phyloP scores from a whole-genome alignment of 306 rosid species.

The Senna siamea region DNA sequence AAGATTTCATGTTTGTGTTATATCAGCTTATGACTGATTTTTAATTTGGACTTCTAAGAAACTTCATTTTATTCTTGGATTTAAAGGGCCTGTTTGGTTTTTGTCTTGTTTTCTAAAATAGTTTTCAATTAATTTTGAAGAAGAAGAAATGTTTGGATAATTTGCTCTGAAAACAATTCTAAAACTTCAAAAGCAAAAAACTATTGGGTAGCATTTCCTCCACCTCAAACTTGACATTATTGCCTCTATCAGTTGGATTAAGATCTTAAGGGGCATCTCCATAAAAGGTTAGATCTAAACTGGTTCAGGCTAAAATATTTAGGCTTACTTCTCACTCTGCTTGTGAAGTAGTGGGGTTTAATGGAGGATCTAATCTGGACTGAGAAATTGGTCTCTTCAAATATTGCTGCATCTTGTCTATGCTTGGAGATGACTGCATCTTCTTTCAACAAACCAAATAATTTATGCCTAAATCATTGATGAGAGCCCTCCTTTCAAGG shows the following conservation, averaged over 20 bases:
- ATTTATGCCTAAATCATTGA: not conserved
- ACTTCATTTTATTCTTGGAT: not conserved
- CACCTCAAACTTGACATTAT: not conserved
- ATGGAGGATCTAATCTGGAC: not conserved
- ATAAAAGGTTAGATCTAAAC: not conserved
- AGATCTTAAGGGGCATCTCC: not conserved
- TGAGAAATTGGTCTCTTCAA: not conserved
- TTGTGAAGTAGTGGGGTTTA: not conserved
- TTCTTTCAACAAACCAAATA: not conserved
- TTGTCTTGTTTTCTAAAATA: too few species aligned
- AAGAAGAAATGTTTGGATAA: not conserved
- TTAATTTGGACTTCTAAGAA: not conserved
- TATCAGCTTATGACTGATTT: not conserved
- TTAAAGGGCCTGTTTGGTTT: not conserved
- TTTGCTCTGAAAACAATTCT: too few species aligned
- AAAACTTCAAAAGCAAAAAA: too few species aligned
- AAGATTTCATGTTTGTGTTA: slow-evolving; percentile 25
- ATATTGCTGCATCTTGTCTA: too few species aligned
- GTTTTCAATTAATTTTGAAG: not conserved
- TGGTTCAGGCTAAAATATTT: too few species aligned
- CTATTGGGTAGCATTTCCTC: not conserved
- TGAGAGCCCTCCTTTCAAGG: not conserved
- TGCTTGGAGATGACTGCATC: not conserved
- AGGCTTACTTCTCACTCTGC: not conserved
- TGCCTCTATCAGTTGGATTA: not conserved